phyloP scores from a whole-genome alignment of 768 basidiomycete genomes.

The Dictyophora rubrovolvata region DNA sequence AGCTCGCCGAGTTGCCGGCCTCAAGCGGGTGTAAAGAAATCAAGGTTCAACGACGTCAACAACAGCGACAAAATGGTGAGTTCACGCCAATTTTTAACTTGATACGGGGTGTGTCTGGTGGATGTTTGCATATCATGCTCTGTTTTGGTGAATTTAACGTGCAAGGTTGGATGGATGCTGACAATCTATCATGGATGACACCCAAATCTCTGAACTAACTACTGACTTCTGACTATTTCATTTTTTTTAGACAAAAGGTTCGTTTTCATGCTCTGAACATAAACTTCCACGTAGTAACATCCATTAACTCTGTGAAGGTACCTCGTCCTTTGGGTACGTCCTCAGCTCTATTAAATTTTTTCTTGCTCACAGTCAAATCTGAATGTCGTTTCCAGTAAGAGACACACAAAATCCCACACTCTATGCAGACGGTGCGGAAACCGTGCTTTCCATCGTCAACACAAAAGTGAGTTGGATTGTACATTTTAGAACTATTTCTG shows the following conservation, averaged over 20 bases:
- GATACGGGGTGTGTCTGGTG: constrained; percentile 7
- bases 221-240: constrained; percentile 13
- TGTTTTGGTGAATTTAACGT: neutral
- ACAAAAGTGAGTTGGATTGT: constrained; percentile 64
- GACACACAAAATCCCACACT: constrained; percentile 94
- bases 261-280: constrained; percentile 20
- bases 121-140: neutral
- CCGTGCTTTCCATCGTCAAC: constrained; percentile 95
- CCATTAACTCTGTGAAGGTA: constrained; percentile 45
- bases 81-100: constrained; percentile 14
- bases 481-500: neutral
- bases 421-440: constrained; percentile 96
- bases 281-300: constrained; percentile 10
- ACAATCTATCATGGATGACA: constrained; percentile 25
- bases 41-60: constrained; percentile 8
- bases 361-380: constrained; percentile 1
- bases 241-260: constrained; percentile 72
- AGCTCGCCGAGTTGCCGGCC: neutral
- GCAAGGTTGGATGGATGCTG: constrained; percentile 25
- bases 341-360: neutral
- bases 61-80: constrained; percentile 38
- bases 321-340: constrained; percentile 89
- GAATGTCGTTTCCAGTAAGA: constrained; percentile 51
- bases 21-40: neutral
- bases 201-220: constrained; percentile 7